These are phyloP conservation scores for Debaryomyces subglobosus DNA, from an alignment of 1,139 yeast genomes.

Conservation along the genomic window DNA sequence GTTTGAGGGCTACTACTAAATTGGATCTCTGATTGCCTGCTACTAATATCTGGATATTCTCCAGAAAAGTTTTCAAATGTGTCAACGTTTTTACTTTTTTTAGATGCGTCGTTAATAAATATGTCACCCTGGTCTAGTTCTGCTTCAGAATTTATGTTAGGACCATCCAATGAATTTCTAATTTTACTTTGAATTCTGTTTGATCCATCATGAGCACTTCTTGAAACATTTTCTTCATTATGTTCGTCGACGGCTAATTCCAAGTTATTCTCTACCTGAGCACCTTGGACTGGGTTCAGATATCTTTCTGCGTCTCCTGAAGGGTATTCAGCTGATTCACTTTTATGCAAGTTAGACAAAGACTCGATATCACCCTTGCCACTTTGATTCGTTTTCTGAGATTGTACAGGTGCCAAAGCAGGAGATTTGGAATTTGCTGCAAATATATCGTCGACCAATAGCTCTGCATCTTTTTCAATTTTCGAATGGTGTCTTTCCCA, in stretches of 20 bases:
- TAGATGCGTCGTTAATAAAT: neutral
- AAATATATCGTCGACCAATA: slow-evolving; percentile 47
- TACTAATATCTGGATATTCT: neutral
- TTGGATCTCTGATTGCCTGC: neutral
- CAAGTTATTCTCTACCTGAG: neutral
- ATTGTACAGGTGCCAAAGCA: slow-evolving; percentile 5
- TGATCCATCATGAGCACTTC: neutral
- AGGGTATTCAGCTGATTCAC: neutral
- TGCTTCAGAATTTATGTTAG: neutral
- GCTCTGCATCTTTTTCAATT: slow-evolving; percentile 36
- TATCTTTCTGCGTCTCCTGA: neutral
- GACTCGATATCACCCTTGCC: slow-evolving; percentile 11
- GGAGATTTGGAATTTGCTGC: slow-evolving; percentile 15
- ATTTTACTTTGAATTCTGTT: neutral
- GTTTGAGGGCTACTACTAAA: neutral
- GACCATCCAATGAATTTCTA: neutral
- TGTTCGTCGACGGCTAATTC: neutral
- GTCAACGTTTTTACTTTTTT: neutral
- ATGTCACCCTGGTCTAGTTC: neutral
- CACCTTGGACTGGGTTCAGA: neutral
- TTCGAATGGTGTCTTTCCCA: slow-evolving; percentile 32
- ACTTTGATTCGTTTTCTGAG: slow-evolving; percentile 14
- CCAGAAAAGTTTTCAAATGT: neutral
- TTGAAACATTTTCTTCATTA: neutral
- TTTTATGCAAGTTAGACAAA: slow-evolving; percentile 3